Evolutionary conservation across 208 protist species (phyloP).

Genomic region (Leishmania martiniquensis): DNA sequence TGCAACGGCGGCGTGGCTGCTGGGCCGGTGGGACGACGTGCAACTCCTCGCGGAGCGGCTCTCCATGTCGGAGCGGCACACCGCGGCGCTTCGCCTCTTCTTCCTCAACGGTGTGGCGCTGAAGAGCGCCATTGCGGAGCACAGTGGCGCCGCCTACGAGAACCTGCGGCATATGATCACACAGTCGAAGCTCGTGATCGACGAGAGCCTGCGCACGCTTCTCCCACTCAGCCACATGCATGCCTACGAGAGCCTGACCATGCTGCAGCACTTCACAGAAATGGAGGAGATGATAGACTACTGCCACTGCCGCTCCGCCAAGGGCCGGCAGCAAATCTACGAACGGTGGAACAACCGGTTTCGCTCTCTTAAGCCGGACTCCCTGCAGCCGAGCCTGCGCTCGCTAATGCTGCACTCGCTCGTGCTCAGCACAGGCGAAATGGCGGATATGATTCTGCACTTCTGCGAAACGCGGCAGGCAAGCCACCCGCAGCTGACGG

Average conservation of each 20-base stretch:
- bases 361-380: constrained; percentile 86
- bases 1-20: constrained; percentile 85
- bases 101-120: constrained; percentile 72
- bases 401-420: constrained; percentile 97
- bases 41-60: constrained; percentile 75
- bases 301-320: constrained; percentile 47
- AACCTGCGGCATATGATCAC: constrained; percentile 50
- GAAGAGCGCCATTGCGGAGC: constrained; percentile 42
- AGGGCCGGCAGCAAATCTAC: constrained; percentile 68
- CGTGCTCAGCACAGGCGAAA: constrained; percentile 91
- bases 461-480: constrained; percentile 87
- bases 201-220: constrained; percentile 87
- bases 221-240: constrained; percentile 88
- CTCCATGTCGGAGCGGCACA: constrained; percentile 67
- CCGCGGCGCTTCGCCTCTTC: constrained; percentile 66
- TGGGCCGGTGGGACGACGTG: constrained; percentile 85
- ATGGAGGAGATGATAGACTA: constrained; percentile 98
- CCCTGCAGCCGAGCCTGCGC: constrained; percentile 94
- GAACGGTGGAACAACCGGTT: constrained; percentile 87
- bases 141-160: constrained; percentile 39
- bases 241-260: constrained; percentile 96
- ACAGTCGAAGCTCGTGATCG: constrained; percentile 78
- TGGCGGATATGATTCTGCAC: constrained; percentile 97
- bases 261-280: constrained; percentile 98
- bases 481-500: constrained; percentile 81